Conservation (phyloP, 176 grass and related monocot species). For the Puccinellia tenuiflora region DNA sequence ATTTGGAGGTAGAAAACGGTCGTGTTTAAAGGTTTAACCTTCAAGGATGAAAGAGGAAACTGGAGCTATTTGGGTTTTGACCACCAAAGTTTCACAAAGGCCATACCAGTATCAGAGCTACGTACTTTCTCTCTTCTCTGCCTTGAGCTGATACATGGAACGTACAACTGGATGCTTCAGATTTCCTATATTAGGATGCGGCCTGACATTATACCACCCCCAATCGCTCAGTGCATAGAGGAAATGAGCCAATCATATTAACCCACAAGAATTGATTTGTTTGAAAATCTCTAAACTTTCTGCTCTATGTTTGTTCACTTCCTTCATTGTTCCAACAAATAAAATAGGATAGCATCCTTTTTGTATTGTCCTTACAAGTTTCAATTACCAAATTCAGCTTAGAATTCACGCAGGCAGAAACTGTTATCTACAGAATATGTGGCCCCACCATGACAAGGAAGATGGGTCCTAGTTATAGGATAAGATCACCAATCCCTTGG, state of each 20-base stretch:
- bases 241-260: background rate
- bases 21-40: background rate
- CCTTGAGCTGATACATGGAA: background rate
- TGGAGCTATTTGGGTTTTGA: background rate
- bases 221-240: background rate
- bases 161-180: background rate
- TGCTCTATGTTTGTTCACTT: background rate
- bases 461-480: background rate
- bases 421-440: background rate
- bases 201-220: background rate
- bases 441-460: background rate
- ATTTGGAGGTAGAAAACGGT: background rate
- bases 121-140: background rate
- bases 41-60: slow-evolving; percentile 11
- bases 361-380: background rate
- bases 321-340: background rate
- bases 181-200: slow-evolving; percentile 7
- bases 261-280: background rate
- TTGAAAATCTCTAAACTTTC: slow-evolving; percentile 14
- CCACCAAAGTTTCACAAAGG: background rate
- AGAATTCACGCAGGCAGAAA: slow-evolving; percentile 13
- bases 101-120: background rate
- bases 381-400: background rate
- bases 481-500: background rate
- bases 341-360: background rate